These are phyloP conservation scores for Gonium pectorale DNA, from an alignment of 139 green algal genomes.

Conservation along the genomic window DNA sequence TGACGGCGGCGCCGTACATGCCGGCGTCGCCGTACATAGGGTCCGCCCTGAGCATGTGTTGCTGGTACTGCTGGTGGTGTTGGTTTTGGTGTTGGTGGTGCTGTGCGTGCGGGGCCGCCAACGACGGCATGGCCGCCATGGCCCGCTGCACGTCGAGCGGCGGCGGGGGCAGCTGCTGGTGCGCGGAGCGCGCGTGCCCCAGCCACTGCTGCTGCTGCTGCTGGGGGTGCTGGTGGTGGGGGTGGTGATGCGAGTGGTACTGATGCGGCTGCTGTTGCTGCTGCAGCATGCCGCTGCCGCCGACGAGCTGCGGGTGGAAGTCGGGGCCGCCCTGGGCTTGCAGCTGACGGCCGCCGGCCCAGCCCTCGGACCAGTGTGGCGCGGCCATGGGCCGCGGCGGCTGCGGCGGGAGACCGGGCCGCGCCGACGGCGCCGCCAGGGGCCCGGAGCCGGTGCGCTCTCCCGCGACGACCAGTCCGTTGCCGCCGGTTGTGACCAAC, in stretches of 20 bases:
- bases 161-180: neutral
- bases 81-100: neutral
- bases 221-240: neutral
- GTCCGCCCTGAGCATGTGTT: no score
- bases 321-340: no score
- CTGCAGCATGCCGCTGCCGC: neutral
- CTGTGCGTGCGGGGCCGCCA: neutral
- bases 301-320: no score
- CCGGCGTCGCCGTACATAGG: no score
- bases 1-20: no score
- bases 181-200: neutral
- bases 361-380: no score
- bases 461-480: neutral
- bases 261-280: neutral
- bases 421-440: no score
- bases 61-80: neutral
- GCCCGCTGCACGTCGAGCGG: conserved; percentile 3
- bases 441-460: no score
- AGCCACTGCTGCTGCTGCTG: neutral
- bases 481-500: conserved; percentile 3
- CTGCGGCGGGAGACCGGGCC: no score
- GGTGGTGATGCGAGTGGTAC: neutral
- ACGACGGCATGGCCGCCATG: neutral
- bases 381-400: no score
- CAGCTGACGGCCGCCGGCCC: no score